phyloP scores from a whole-genome alignment of 2,329 filamentous ascomycete genomes.

The Beauveria asiatica region DNA sequence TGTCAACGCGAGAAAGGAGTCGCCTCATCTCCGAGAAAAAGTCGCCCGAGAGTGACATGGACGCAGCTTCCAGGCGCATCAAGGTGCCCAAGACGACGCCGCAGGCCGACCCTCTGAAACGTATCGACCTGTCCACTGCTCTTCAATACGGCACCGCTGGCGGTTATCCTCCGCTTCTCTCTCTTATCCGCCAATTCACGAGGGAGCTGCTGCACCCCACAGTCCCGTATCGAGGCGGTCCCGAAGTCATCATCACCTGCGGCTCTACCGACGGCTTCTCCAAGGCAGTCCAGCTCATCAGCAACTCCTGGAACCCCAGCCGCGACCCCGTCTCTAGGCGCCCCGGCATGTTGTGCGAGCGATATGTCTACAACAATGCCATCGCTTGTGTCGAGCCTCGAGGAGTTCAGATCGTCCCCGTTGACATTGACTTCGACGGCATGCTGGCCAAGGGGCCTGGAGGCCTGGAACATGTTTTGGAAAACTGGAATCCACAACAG shows the following conservation, averaged over 20 bases:
- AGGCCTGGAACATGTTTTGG: constrained; percentile 67
- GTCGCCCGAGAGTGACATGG: constrained; percentile 18
- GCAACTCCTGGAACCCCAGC: constrained; percentile 64
- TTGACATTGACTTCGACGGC: constrained; percentile 69
- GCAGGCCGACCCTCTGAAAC: constrained; percentile 50
- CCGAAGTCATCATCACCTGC: constrained; percentile 70
- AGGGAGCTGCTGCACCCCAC: constrained; percentile 70
- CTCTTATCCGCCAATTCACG: constrained; percentile 72
- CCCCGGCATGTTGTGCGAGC: constrained; percentile 72
- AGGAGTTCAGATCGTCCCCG: constrained; percentile 64
- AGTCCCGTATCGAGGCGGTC: constrained; percentile 67
- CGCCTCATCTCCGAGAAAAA: constrained; percentile 8
- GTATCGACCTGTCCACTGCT: constrained; percentile 73
- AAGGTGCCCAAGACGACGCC: constrained; percentile 61
- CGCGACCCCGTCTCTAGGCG: constrained; percentile 58
- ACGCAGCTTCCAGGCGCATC: constrained; percentile 44
- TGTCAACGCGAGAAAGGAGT: constrained; percentile 14
- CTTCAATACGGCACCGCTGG: constrained; percentile 80
- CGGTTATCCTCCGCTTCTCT: constrained; percentile 70
- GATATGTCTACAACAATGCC: constrained; percentile 73
- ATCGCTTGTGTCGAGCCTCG: constrained; percentile 57
- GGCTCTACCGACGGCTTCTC: constrained; percentile 79
- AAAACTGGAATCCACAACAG: constrained; percentile 68
- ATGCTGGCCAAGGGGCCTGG: constrained; percentile 69
- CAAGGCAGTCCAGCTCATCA: constrained; percentile 69